These are phyloP conservation scores for Trichothecium roseum DNA, from an alignment of 2,329 filamentous ascomycete genomes.

Conservation along the genomic window DNA sequence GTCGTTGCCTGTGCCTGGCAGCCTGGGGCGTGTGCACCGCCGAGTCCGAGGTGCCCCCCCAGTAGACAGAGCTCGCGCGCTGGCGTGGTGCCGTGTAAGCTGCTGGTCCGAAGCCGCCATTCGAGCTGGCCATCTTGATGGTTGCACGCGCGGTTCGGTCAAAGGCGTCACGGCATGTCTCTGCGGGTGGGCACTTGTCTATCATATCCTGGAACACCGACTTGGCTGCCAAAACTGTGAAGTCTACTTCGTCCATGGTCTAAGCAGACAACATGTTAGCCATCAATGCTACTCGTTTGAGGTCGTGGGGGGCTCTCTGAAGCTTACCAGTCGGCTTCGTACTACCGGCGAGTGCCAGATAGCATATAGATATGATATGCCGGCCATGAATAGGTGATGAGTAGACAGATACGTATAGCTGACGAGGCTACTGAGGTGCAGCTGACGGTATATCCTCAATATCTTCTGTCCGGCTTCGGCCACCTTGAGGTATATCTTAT, in stretches of 20 bases:
- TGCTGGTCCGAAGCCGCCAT: slow-evolving; percentile 61
- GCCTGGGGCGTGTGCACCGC: slow-evolving; percentile 7
- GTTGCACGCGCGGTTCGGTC: slow-evolving; percentile 92
- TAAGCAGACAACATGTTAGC: slow-evolving; percentile 14
- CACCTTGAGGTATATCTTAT: slow-evolving; percentile 86
- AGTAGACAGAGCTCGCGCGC: slow-evolving; percentile 15
- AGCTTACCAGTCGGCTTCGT: slow-evolving; percentile 71
- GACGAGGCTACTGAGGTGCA: slow-evolving; percentile 79
- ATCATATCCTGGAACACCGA: slow-evolving; percentile 87
- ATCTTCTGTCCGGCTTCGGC: slow-evolving; percentile 93
- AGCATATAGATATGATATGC: slow-evolving; percentile 90
- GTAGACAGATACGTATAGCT: slow-evolving; percentile 96
- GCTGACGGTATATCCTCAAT: slow-evolving; percentile 76
- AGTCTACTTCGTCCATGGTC: slow-evolving; percentile 95
- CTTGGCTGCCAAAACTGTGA: slow-evolving; percentile 85
- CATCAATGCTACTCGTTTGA: neutral
- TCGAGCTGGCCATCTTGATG: slow-evolving; percentile 86
- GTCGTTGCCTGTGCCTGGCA: slow-evolving; percentile 14
- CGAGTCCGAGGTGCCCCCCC: slow-evolving; percentile 17
- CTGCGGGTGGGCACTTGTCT: slow-evolving; percentile 88
- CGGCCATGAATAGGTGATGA: slow-evolving; percentile 95
- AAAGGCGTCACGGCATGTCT: slow-evolving; percentile 90
- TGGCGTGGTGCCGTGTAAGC: slow-evolving; percentile 16
- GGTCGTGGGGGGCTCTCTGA: neutral
- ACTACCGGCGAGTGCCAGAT: slow-evolving; percentile 94